Conservation (phyloP, 441 rosid genomes). For the Biscutella laevigata region DNA sequence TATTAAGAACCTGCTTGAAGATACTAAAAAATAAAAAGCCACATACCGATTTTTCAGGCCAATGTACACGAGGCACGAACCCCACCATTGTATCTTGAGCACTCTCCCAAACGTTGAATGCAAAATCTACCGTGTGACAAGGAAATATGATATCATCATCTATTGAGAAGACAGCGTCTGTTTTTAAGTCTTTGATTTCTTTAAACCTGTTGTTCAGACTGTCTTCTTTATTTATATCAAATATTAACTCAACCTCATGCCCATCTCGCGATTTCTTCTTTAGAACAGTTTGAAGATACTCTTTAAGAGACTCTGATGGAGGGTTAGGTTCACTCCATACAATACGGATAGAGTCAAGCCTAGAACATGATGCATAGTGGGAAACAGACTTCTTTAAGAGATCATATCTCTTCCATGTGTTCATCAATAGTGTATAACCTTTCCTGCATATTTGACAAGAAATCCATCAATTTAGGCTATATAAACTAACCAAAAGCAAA, state of each 20-base stretch:
- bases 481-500: not conserved
- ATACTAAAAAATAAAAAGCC: not conserved
- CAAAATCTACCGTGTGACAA: conserved; percentile 72
- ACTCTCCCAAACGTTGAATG: conserved; percentile 82
- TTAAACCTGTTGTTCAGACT: conserved; percentile 90
- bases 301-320: conserved; percentile 62
- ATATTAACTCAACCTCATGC: conserved; percentile 46
- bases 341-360: conserved; percentile 72
- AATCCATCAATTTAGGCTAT: not conserved
- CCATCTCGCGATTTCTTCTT: conserved; percentile 36
- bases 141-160: conserved; percentile 88
- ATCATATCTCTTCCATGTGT: conserved; percentile 94
- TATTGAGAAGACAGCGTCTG: conserved; percentile 80
- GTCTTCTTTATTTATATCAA: conserved; percentile 72
- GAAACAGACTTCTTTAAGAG: conserved; percentile 72
- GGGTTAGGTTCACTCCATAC: conserved; percentile 94
- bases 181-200: conserved; percentile 58
- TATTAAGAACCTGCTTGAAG: not conserved
- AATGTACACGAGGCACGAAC: conserved; percentile 76
- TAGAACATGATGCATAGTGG: conserved; percentile 64
- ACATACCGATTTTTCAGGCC: conserved; percentile 57
- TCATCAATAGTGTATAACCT: conserved; percentile 74
- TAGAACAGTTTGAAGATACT: conserved; percentile 35
- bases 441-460: conserved; percentile 34
- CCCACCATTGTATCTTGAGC: conserved; percentile 85